Evolutionary conservation across 345 rosid genomes (phyloP), one percentile per base, ranked within the genome.

Genomic region (Corchorus olitorius): DNA sequence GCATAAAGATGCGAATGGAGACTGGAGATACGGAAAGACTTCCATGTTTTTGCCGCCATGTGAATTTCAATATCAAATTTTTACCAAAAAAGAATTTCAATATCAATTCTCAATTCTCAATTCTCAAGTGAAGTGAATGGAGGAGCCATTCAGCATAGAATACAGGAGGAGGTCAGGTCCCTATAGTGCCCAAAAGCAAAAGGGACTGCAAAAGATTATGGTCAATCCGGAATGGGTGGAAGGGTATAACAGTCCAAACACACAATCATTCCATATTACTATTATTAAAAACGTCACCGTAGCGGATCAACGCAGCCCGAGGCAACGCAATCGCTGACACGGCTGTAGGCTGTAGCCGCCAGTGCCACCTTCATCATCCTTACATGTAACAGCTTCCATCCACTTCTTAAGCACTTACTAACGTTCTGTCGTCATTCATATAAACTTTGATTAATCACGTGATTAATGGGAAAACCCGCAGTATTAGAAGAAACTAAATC

Each of bases 161-260:
- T 39, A 39, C 0, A 39, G 43, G 43, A 6, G 8, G 12, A n/a
- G 13, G 17, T 12, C 54, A n/a, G 13, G 17, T 12, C 54, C 54
- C 54, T 50, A 50, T 12, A 58, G 12, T 8, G 62, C 11, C 12
- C 8, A 17, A 55, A 55, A 1, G 60, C 27, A 19, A 19, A 52
- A 2, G 6, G 6, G 3, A 15, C 1, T 6, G 43, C 43, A 45
- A 56, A 69, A 43, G 2, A 15, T 34, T 17, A 3, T 4, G 17
- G 76, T 72, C 76, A 54, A 55, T 63, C 72, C 61, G 49, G 35
- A 67, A 52, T 20, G 1, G 5, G 63, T 4, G 64, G 41, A 35
- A 34, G 77, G 73, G 62, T 66, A 65, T 5, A 56, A 66, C 5
- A 2, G 81, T 73, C 71, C 37, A 10, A 46, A 64, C 46, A 34